Conservation (phyloP, 345 rosid genomes). For the Brassica napus region Da-Ae NC_063437.1:1455001-1455500, state of each 20-base stretch:
- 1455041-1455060: constrained; percentile 59
- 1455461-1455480: constrained; percentile 45
- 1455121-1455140: constrained; percentile 35
- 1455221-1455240: constrained; percentile 48
- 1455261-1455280: constrained; percentile 38
- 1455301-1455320: constrained; percentile 38
- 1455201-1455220: constrained; percentile 52
- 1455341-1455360: background rate
- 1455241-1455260: constrained; percentile 51
- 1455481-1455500: constrained; percentile 23
- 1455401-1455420: constrained; percentile 44
- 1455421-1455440: constrained; percentile 37
- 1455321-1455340: constrained; percentile 25
- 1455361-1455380: background rate
- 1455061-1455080: constrained; percentile 57
- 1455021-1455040: constrained; percentile 91
- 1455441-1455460: constrained; percentile 37
- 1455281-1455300: constrained; percentile 43
- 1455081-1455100: constrained; percentile 69
- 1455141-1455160: constrained; percentile 1
- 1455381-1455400: constrained; percentile 36
- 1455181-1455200: constrained; percentile 35
- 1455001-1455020: constrained; percentile 85
- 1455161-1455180: background rate
- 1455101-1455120: constrained; percentile 55